Percentiles rank a stretch among this genome's conserved stretches.
Conservation (phyloP, 23 red algal species). For the Gracilariopsis chorda region DNA sequence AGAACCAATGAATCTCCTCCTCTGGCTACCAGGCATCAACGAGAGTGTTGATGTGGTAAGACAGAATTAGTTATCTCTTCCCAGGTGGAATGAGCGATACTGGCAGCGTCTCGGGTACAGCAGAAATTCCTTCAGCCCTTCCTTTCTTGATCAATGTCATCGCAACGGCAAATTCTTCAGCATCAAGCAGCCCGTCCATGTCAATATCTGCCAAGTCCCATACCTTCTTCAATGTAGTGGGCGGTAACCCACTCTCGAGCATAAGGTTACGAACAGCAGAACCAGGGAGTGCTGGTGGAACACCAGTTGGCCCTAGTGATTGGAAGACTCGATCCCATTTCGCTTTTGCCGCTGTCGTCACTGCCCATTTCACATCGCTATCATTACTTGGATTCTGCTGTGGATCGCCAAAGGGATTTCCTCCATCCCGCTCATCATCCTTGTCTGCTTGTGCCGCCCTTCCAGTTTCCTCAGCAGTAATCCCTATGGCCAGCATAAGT, state of each 20-base stretch:
- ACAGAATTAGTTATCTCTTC: conserved; percentile 14
- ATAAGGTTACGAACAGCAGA: conserved; percentile 46
- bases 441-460: conserved; percentile 27
- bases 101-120: conserved; percentile 61
- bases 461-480: conserved; percentile 35
- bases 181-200: conserved; percentile 81
- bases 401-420: conserved; percentile 60
- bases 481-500: conserved; percentile 50
- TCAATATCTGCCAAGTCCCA: conserved; percentile 89
- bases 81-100: conserved; percentile 40
- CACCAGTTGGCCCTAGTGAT: conserved; percentile 30
- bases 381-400: background rate
- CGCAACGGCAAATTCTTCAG: conserved; percentile 89
- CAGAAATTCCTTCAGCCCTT: conserved; percentile 41
- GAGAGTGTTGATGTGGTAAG: too few relatives aligned
- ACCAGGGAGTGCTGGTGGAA: conserved; percentile 31
- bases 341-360: conserved; percentile 36
- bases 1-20: too few relatives aligned
- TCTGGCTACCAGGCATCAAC: too few relatives aligned
- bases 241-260: conserved; percentile 64
- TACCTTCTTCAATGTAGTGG: conserved; percentile 45
- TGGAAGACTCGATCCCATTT: conserved; percentile 78
- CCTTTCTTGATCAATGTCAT: conserved; percentile 77
- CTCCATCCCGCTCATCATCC: conserved; percentile 35
- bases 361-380: conserved; percentile 42